A percentile compares a stretch with the other conserved stretches of the same genome.
These are phyloP conservation scores for Yamadazyma conglobata DNA, from an alignment of 1,139 yeast genomes.

Conservation along the genomic window DNA sequence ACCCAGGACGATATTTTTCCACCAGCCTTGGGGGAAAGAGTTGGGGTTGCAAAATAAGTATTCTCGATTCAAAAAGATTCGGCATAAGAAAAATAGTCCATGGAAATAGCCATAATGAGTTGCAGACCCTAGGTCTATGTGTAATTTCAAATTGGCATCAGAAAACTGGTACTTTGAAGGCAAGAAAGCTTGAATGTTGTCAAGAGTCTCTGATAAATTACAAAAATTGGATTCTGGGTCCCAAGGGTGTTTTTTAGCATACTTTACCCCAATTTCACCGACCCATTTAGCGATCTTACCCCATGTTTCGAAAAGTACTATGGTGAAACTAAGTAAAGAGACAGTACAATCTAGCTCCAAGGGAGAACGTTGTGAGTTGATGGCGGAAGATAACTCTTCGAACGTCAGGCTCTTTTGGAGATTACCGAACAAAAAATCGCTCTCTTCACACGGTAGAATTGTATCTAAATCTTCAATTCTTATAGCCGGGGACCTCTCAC, in stretches of 20 bases:
- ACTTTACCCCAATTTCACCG: constrained; percentile 26
- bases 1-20: constrained; percentile 22
- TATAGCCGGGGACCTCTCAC: constrained; percentile 31
- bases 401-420: constrained; percentile 14
- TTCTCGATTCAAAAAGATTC: constrained; percentile 32
- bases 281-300: constrained; percentile 32
- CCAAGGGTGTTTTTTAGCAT: constrained; percentile 29
- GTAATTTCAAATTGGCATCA: constrained; percentile 27
- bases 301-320: constrained; percentile 32
- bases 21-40: constrained; percentile 27
- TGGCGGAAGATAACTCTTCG: constrained; percentile 10
- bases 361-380: not conserved
- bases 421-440: constrained; percentile 23
- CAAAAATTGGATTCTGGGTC: constrained; percentile 22
- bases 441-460: constrained; percentile 22
- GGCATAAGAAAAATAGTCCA: constrained; percentile 28
- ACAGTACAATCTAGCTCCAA: not conserved
- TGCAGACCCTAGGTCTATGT: constrained; percentile 29
- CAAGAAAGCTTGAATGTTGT: constrained; percentile 18
- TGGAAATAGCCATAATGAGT: constrained; percentile 36
- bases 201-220: constrained; percentile 20
- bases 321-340: constrained; percentile 19
- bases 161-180: constrained; percentile 23
- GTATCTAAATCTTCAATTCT: constrained; percentile 22
- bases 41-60: constrained; percentile 31